phyloP scores from a whole-genome alignment of 2,329 filamentous ascomycete species.

The Cytospora mali region DNA sequence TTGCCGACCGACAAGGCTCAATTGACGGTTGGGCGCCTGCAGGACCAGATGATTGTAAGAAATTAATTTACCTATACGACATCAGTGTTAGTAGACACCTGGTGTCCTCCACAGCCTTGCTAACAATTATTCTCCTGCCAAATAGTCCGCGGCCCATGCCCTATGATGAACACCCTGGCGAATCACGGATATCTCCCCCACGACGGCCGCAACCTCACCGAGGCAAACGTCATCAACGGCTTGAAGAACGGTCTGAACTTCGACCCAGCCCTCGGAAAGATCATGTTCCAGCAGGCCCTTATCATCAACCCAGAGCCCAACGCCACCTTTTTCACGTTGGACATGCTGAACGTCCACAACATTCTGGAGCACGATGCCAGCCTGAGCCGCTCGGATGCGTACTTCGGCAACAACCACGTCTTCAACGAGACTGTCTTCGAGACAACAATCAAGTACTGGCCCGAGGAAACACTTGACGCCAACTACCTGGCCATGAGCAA shows the following conservation, averaged over 20 bases:
- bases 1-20: background rate
- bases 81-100: no score
- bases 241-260: constrained; percentile 48
- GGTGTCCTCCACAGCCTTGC: background rate
- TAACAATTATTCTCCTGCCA: background rate
- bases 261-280: constrained; percentile 39
- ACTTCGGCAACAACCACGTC: constrained; percentile 52
- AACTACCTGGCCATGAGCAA: constrained; percentile 50
- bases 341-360: constrained; percentile 49
- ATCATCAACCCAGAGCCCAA: constrained; percentile 47
- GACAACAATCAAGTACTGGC: constrained; percentile 50
- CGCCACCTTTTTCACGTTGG: constrained; percentile 44
- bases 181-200: constrained; percentile 54
- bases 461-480: constrained; percentile 41
- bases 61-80: no score
- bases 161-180: constrained; percentile 55
- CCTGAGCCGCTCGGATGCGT: constrained; percentile 49
- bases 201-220: constrained; percentile 46
- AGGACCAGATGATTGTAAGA: no score
- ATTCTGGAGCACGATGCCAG: constrained; percentile 54
- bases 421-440: constrained; percentile 58
- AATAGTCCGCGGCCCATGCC: constrained; percentile 49
- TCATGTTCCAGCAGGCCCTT: constrained; percentile 49
- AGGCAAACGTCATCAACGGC: constrained; percentile 41
- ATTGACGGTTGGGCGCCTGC: background rate